Base-by-base conservation (phyloP, 164 flowering plant species). In the Piper longum region DNA sequence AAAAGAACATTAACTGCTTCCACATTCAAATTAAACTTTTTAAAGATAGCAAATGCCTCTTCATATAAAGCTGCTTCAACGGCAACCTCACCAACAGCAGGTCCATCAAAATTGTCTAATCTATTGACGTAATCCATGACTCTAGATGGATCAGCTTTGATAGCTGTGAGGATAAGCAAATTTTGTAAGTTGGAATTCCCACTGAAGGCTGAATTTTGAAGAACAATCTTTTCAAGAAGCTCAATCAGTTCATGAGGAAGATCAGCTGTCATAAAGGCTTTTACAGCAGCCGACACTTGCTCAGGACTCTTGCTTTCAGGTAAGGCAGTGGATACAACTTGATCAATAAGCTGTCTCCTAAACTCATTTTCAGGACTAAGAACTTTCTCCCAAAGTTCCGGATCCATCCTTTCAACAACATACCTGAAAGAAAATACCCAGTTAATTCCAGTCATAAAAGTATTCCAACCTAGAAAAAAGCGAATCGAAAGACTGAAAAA, bases 271-370 rank as follows among this genome's bases (percentile, higher is more conserved):
- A 95, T 95, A 70, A 95, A 95, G 65, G 99, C 98, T 67, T 95
- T 95, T 60, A 95, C 99, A 70, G 99, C 90, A 5, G 98, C 98
- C 75, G 99, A 95, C 57, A 95, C 99, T 79, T 95, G 98, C 65
- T 95, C 99, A 4, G 99, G 98, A 74, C 98, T 91, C 84, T 91
- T 91, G 91, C 98, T 95, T 72, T 95, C 99, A 61, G 99, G 99
- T 77, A 95, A 73, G 69, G 99, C 99, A 69, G 99, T 95, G 19
- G 99, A 95, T 42, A 95, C 99, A 75, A 95, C 99, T 79, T 95
- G 99, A 80, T 95, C 99, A 72, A 95, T 95, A 43, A 95, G 89
- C 78, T 87, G 95, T 67, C 99, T 76, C 71, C 96, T 83, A 70
- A 81, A 95, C 45, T 74, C 95, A 74, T 91, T 95, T 5, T 95